phyloP scores from a whole-genome alignment of 208 protist species.

The Entamoeba nuttalli region DNA sequence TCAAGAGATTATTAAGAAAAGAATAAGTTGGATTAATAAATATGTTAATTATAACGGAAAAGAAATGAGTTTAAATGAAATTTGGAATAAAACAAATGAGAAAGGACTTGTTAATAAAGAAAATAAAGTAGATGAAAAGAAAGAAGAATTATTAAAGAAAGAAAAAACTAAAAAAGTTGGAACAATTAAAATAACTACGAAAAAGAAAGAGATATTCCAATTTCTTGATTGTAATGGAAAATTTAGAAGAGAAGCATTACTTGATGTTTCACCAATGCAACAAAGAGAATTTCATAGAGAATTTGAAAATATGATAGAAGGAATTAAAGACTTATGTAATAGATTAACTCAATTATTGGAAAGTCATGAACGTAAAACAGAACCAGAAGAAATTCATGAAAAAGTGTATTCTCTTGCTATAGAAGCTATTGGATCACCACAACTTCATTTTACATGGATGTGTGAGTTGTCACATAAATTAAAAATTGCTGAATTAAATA shows the following conservation, averaged over 20 bases:
- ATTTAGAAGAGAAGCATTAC: neutral
- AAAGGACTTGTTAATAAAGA: neutral
- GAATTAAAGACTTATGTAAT: neutral
- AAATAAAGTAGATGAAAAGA: neutral
- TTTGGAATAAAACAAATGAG: neutral
- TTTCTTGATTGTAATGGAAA: neutral
- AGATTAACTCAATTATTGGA: neutral
- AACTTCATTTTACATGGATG: neutral
- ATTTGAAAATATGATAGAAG: neutral
- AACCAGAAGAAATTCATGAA: neutral
- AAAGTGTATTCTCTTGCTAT: neutral
- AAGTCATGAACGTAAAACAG: neutral
- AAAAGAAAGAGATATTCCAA: neutral
- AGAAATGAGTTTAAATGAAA: neutral
- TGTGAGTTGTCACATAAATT: neutral
- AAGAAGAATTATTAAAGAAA: neutral
- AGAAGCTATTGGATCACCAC: neutral
- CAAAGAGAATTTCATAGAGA: neutral
- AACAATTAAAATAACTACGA: too few relatives aligned
- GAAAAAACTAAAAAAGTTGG: neutral
- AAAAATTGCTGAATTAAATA: neutral
- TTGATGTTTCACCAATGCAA: neutral
- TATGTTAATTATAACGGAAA: neutral
- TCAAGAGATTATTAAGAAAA: neutral
- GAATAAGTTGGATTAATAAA: neutral